These are phyloP conservation scores for Besnoitia besnoiti DNA, from an alignment of 169 alveolate genomes.

Conservation along the genomic window DNA sequence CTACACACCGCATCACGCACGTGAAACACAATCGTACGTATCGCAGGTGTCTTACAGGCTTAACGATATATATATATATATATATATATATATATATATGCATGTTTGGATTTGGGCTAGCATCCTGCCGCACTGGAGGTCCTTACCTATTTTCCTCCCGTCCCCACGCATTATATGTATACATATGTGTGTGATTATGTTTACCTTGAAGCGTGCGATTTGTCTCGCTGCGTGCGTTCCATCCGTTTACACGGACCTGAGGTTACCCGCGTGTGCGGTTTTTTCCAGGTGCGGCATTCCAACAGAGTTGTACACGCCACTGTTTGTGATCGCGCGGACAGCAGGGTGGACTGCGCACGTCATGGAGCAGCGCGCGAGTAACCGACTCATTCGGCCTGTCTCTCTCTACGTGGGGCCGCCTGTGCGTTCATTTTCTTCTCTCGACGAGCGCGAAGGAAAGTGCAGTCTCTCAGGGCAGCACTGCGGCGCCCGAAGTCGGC, in stretches of 20 bases:
- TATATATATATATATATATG: too few relatives aligned
- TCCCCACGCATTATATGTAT: too few relatives aligned
- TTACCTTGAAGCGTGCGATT: too few relatives aligned
- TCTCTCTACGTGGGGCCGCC: conserved; percentile 79
- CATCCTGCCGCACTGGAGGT: too few relatives aligned
- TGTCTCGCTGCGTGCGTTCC: background rate
- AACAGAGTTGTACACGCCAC: conserved; percentile 80
- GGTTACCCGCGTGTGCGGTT: background rate
- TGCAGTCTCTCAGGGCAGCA: background rate
- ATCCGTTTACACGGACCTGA: background rate
- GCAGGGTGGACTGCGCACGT: conserved; percentile 86
- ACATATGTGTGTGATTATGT: too few relatives aligned
- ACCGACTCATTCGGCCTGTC: conserved; percentile 78
- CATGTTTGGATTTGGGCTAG: too few relatives aligned
- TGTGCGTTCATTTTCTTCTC: conserved; percentile 43
- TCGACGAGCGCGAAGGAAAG: conserved; percentile 39
- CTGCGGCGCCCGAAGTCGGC: background rate
- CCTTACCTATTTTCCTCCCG: background rate
- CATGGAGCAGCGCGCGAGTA: conserved; percentile 80
- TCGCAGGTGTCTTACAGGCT: too few relatives aligned
- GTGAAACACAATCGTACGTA: too few relatives aligned
- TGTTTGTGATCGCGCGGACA: conserved; percentile 83
- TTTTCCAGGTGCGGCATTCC: conserved; percentile 76
- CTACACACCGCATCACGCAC: too few relatives aligned
- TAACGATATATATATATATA: too few relatives aligned